A percentile compares a stretch with the other conserved stretches of the same genome.
These are phyloP conservation scores for Sporothrix brasiliensis DNA, from an alignment of 2,329 filamentous ascomycete genomes.

Conservation along the genomic window DNA sequence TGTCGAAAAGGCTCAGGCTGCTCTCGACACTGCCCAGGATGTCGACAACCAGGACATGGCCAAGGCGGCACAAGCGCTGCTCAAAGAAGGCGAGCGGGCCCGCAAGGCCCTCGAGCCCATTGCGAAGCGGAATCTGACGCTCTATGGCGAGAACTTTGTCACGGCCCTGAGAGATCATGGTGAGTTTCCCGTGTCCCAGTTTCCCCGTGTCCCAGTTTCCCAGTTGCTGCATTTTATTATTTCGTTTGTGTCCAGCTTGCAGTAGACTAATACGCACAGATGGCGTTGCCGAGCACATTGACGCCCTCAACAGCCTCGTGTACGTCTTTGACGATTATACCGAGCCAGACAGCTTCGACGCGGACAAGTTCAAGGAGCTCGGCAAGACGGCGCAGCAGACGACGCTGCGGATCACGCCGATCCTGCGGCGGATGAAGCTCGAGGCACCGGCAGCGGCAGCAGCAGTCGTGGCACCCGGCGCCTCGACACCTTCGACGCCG, in stretches of 20 bases:
- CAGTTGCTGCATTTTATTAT: no score
- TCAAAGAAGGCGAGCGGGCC: conserved; percentile 46
- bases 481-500: background rate
- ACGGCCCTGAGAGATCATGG: conserved; percentile 58
- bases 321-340: conserved; percentile 62
- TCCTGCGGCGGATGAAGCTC: conserved; percentile 59
- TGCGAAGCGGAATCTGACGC: conserved; percentile 52
- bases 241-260: background rate
- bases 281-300: conserved; percentile 53
- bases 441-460: conserved; percentile 37
- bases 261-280: conserved; percentile 44
- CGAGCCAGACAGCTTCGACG: conserved; percentile 55
- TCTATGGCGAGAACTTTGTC: conserved; percentile 55
- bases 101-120: conserved; percentile 55
- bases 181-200: conserved; percentile 41
- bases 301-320: conserved; percentile 53
- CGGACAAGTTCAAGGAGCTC: conserved; percentile 53
- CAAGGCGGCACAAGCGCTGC: conserved; percentile 49
- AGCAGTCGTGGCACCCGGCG: background rate
- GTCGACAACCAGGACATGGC: conserved; percentile 52
- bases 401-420: conserved; percentile 54
- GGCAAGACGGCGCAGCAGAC: conserved; percentile 53
- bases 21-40: conserved; percentile 51
- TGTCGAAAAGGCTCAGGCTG: conserved; percentile 54
- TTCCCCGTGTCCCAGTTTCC: background rate